Evolutionary conservation across 495 filamentous ascomycete genomes (phyloP).

Genomic region (Neurospora pannonica): DNA sequence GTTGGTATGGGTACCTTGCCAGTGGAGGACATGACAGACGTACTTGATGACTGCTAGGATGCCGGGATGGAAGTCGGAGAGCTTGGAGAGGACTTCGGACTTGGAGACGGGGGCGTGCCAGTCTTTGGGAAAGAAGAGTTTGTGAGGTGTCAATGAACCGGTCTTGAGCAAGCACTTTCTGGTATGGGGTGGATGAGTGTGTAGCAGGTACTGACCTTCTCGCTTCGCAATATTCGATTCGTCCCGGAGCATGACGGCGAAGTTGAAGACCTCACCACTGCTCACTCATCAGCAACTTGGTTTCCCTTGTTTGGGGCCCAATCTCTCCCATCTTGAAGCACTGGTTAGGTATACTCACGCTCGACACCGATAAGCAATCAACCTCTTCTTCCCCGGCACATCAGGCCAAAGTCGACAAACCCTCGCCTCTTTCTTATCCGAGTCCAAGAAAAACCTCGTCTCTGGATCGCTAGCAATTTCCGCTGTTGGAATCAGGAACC

Average conservation of each 20-base stretch:
- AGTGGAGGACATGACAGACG: too few species aligned
- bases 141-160: background rate
- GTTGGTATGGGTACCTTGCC: too few species aligned
- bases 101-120: conserved; percentile 18
- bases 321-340: background rate
- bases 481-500: conserved; percentile 33
- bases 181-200: background rate
- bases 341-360: conserved; percentile 8
- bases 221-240: background rate
- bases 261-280: conserved; percentile 31
- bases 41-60: conserved; percentile 12
- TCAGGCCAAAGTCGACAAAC: conserved; percentile 17
- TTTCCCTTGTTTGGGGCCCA: background rate
- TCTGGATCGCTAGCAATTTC: conserved; percentile 26
- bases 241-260: conserved; percentile 12
- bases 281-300: background rate
- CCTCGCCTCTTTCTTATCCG: conserved; percentile 12
- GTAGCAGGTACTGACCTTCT: conserved; percentile 1
- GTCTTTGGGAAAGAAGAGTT: conserved; percentile 1
- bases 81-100: conserved; percentile 12
- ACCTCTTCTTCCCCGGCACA: conserved; percentile 15
- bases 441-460: conserved; percentile 19
- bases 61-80: conserved; percentile 10
- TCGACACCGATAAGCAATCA: conserved; percentile 38
- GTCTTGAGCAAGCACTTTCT: too few species aligned